These are phyloP conservation scores for Penicillium palitans DNA, from an alignment of 2,329 filamentous ascomycete species.

Conservation along the genomic window DNA sequence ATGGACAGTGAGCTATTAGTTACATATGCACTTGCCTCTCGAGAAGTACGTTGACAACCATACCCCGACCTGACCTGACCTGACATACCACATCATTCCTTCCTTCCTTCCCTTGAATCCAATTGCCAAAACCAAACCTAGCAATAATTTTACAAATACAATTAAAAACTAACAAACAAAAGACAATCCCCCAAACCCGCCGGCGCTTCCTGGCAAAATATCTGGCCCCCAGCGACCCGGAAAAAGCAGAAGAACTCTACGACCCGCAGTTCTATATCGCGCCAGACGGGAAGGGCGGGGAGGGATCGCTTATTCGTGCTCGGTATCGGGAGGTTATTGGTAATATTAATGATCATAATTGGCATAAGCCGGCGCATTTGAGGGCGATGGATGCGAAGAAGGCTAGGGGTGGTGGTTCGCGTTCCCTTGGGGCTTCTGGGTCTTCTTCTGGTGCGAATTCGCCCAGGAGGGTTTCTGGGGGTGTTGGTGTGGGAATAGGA, in stretches of 20 bases:
- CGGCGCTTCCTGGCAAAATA: slow-evolving; percentile 39
- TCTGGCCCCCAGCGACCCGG: slow-evolving; percentile 31
- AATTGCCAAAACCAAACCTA: neutral
- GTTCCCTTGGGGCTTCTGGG: neutral
- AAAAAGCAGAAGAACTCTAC: slow-evolving; percentile 29
- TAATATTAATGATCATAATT: slow-evolving; percentile 15
- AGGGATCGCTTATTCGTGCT: slow-evolving; percentile 18
- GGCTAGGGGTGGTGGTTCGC: slow-evolving; percentile 4
- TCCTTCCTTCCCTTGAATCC: neutral
- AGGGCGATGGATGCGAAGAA: slow-evolving; percentile 5
- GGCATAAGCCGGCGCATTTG: slow-evolving; percentile 18
- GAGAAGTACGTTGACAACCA: slow-evolving; percentile 32
- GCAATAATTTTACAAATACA: neutral
- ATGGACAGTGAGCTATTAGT: slow-evolving; percentile 43
- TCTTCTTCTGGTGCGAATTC: slow-evolving; percentile 1
- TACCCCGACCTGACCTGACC: too few relatives aligned
- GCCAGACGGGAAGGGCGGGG: slow-evolving; percentile 12
- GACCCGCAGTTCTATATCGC: slow-evolving; percentile 31
- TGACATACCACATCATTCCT: neutral
- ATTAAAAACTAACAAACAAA: slow-evolving; percentile 17
- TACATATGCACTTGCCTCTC: slow-evolving; percentile 41
- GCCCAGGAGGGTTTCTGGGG: slow-evolving; percentile 10
- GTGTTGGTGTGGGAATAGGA: neutral
- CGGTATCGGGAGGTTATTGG: slow-evolving; percentile 18
- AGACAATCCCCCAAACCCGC: slow-evolving; percentile 44